Evolutionary conservation across 2,329 filamentous ascomycete genomes (phyloP).

Genomic region (Raffaelea albimanens): DNA sequence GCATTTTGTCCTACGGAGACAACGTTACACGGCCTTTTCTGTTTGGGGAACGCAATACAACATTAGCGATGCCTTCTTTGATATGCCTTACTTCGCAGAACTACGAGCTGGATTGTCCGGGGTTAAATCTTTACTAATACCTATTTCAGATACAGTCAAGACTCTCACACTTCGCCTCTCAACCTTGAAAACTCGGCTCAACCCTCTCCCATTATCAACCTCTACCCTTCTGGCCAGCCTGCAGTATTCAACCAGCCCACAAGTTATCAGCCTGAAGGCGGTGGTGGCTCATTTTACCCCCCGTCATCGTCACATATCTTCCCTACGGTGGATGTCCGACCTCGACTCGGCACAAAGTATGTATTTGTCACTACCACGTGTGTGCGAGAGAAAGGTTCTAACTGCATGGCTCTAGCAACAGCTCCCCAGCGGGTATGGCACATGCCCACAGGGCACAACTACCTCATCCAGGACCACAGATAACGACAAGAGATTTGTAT

Average conservation of each 20-base stretch:
- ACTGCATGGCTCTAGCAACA: slow-evolving; percentile 28
- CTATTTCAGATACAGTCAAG: slow-evolving; percentile 42
- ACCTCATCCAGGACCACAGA: slow-evolving; percentile 38
- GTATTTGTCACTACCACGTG: too few species aligned
- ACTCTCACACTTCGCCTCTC: slow-evolving; percentile 40
- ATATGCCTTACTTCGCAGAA: slow-evolving; percentile 2
- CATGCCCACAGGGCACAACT: slow-evolving; percentile 45
- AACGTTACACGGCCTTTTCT: slow-evolving; percentile 19
- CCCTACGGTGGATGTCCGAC: slow-evolving; percentile 40
- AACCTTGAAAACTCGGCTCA: slow-evolving; percentile 43
- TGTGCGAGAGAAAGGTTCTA: too few species aligned
- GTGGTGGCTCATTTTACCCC: slow-evolving; percentile 37
- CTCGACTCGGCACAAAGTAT: slow-evolving; percentile 46
- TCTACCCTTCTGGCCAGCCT: slow-evolving; percentile 36
- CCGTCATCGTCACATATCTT: slow-evolving; percentile 33
- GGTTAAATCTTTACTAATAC: slow-evolving; percentile 11
- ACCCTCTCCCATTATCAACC: slow-evolving; percentile 38
- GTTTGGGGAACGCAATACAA: slow-evolving; percentile 26
- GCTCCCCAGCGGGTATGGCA: slow-evolving; percentile 46
- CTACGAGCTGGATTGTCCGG: slow-evolving; percentile 3
- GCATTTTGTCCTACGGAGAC: not conserved
- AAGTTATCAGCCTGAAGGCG: slow-evolving; percentile 40
- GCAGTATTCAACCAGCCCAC: slow-evolving; percentile 34
- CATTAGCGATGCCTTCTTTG: slow-evolving; percentile 18
- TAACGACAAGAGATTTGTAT: slow-evolving; percentile 46